A percentile compares a stretch with the other conserved stretches of the same genome.
Evolutionary conservation across 2,329 filamentous ascomycete species (phyloP).

Genomic region (Hypoxylon sp.): DNA sequence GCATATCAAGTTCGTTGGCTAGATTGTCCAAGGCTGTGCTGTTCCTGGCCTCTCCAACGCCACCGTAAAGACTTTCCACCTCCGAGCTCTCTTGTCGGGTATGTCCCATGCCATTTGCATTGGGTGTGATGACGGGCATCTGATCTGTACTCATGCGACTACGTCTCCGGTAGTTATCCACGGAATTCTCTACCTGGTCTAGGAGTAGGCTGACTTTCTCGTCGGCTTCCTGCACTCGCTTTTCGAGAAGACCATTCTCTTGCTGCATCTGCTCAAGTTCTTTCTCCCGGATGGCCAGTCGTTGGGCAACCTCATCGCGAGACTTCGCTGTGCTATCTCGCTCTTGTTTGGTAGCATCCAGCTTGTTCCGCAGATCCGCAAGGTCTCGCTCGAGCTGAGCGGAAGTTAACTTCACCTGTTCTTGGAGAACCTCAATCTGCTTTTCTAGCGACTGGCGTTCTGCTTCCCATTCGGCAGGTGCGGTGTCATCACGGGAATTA

Average conservation of each 20-base stretch:
- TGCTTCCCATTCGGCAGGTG: constrained; percentile 73
- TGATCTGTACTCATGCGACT: constrained; percentile 66
- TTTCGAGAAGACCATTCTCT: constrained; percentile 83
- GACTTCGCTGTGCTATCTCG: constrained; percentile 67
- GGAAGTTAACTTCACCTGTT: constrained; percentile 72
- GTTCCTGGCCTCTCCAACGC: constrained; percentile 63
- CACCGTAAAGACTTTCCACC: constrained; percentile 69
- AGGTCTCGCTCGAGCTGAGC: constrained; percentile 77
- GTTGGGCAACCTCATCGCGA: constrained; percentile 62
- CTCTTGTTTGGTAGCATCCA: constrained; percentile 71
- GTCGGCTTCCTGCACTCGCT: constrained; percentile 87
- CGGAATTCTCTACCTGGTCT: constrained; percentile 92
- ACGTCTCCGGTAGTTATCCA: constrained; percentile 91
- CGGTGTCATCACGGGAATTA: constrained; percentile 49
- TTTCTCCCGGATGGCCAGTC: constrained; percentile 67
- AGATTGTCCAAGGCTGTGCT: constrained; percentile 84
- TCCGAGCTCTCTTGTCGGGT: constrained; percentile 65
- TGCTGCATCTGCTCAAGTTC: constrained; percentile 84
- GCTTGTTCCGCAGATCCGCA: constrained; percentile 71
- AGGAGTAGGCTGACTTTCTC: constrained; percentile 91
- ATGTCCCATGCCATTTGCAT: constrained; percentile 53
- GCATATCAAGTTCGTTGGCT: constrained; percentile 88
- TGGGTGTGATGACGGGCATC: constrained; percentile 48
- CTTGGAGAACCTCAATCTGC: constrained; percentile 74
- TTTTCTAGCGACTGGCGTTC: constrained; percentile 74